Evolutionary conservation across 2,329 filamentous ascomycete species (phyloP), one percentile per base, ranked within the genome.

Genomic region (Cordyceps cateniannulata): DNA sequence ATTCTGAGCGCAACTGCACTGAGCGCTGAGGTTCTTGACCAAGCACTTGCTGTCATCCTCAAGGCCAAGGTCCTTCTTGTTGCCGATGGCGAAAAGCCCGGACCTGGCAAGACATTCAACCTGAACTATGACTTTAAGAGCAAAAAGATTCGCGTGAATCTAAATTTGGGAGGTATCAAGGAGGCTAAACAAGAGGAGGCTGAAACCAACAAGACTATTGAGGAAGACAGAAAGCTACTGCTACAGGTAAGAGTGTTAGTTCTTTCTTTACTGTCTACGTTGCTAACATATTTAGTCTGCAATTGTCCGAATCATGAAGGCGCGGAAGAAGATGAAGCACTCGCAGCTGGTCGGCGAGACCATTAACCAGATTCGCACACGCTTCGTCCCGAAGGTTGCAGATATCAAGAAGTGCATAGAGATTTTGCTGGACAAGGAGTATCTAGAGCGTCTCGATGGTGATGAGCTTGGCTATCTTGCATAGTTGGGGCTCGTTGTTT

Each of bases 381-480:
- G 95, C 45, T 99, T 99, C 76, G 87, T 92, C 62, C 95, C 95
- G 45, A 96, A 96, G 77, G 84, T 99, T 32, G 82, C 85, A 18
- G 95, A 99, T 68, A 99, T 99, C 84, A 99, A 99, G 81, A 99
- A 98, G 80, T 97, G 95, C 76, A 98, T 99, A 73, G 95, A 99
- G 76, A 96, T 96, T 65, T 82, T 99, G 45, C 87, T 99, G 65
- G 95, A 99, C 81, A 99, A 99, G 81, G 95, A 99, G 75, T 99
- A 99, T 70, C 85, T 99, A 53, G 95, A 99, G 80, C 90, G 95
- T 61, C 79, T 98, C 62, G 95, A 98, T 52, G 92, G 91, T 59
- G 95, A 98, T 70, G 92, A 97, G 72, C 83, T 99, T 63, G 91
- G 93, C 61, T 98, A 98, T 75, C 86, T 98, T 66, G 93, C 93